Conservation (phyloP, 345 rosid species). For the Eucalyptus erythrocorys region DNA sequence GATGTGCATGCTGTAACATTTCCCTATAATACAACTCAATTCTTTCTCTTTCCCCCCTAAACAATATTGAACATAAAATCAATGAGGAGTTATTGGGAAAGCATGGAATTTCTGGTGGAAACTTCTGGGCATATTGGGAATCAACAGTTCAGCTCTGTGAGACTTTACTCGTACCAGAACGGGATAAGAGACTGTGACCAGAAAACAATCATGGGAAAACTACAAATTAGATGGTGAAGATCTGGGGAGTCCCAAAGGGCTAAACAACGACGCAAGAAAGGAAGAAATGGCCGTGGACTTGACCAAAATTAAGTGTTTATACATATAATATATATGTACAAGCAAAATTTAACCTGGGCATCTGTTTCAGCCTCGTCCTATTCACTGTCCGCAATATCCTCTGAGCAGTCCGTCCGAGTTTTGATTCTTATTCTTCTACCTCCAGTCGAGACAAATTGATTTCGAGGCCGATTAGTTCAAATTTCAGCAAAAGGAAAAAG, state of each 20-base stretch:
- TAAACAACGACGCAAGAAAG: neutral
- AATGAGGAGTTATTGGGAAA: neutral
- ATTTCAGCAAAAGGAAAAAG: neutral
- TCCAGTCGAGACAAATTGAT: neutral
- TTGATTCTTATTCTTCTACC: neutral
- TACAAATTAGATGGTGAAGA: neutral
- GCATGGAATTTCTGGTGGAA: neutral
- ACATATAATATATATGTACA: neutral
- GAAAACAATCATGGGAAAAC: neutral
- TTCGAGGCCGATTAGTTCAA: neutral
- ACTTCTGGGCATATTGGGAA: neutral
- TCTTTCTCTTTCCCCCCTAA: neutral
- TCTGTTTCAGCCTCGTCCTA: neutral
- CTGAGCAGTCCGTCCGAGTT: neutral
- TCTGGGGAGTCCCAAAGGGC: neutral
- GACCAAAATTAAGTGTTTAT: neutral
- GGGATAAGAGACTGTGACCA: neutral
- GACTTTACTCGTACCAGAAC: neutral
- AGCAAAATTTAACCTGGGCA: neutral
- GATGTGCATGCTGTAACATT: neutral
- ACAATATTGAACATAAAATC: neutral
- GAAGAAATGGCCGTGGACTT: neutral
- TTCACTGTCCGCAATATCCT: neutral
- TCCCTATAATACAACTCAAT: neutral
- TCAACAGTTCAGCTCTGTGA: neutral